Percentiles rank a stretch among this genome's conserved stretches.
Evolutionary conservation across 2,329 filamentous ascomycete genomes (phyloP).

Genomic region (Penicillium digitatum): DNA sequence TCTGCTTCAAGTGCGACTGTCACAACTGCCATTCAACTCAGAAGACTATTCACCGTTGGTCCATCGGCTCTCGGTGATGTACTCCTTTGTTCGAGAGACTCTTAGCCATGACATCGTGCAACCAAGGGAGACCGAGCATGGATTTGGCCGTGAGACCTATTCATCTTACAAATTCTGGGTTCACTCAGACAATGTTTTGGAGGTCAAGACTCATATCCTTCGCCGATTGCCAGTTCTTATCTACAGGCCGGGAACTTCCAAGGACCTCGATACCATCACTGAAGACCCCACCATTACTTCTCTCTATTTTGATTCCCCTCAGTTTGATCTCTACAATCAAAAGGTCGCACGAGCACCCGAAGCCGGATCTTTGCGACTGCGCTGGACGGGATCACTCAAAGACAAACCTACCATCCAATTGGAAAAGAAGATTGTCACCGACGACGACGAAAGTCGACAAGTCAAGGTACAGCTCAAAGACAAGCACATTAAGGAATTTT

Average conservation of each 20-base stretch:
- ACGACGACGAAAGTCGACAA: slow-evolving; percentile 73
- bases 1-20: slow-evolving; percentile 82
- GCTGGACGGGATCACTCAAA: slow-evolving; percentile 85
- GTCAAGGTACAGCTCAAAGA: slow-evolving; percentile 82
- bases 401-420: slow-evolving; percentile 75
- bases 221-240: slow-evolving; percentile 86
- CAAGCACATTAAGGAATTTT: slow-evolving; percentile 85
- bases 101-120: slow-evolving; percentile 52
- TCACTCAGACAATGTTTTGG: slow-evolving; percentile 88
- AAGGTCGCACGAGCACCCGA: slow-evolving; percentile 75
- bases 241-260: slow-evolving; percentile 81
- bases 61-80: slow-evolving; percentile 87
- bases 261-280: slow-evolving; percentile 72
- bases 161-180: slow-evolving; percentile 96
- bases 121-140: slow-evolving; percentile 48
- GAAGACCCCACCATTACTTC: slow-evolving; percentile 87
- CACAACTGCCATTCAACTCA: slow-evolving; percentile 89
- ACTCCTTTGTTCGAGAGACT: slow-evolving; percentile 85
- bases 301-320: slow-evolving; percentile 87
- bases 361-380: slow-evolving; percentile 75
- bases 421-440: slow-evolving; percentile 82
- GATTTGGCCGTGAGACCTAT: slow-evolving; percentile 62
- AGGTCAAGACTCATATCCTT: slow-evolving; percentile 94
- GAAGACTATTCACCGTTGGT: slow-evolving; percentile 89
- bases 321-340: slow-evolving; percentile 78